Conservation (phyloP, 345 rosid species). For the Corymbia maculata region DNA sequence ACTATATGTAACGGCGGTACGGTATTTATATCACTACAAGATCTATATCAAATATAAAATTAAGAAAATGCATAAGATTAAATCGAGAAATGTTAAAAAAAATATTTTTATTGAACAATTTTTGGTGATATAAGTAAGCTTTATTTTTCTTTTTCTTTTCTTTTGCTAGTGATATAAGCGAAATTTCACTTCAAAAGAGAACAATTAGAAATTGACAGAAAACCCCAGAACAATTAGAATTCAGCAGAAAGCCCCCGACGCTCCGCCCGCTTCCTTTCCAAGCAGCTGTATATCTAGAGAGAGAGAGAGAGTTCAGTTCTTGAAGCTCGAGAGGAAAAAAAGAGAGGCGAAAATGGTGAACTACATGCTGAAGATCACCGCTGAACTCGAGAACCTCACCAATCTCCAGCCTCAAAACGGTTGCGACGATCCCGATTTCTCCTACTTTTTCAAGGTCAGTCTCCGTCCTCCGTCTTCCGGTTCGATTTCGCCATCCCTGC, state of each 20-base stretch:
- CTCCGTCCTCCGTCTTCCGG: not conserved
- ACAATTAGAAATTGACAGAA: not conserved
- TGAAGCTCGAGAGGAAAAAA: not conserved
- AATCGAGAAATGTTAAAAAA: not conserved
- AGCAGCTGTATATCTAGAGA: not conserved
- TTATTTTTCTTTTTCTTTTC: not conserved
- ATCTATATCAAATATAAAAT: not conserved
- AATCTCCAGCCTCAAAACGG: slow-evolving; percentile 74
- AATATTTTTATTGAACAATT: not conserved
- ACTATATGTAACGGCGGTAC: rapidly evolving
- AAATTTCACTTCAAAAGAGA: rapidly evolving
- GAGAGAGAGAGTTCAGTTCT: not conserved
- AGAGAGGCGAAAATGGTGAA: slow-evolving; percentile 54
- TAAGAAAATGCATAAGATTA: not conserved
- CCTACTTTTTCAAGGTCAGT: slow-evolving; percentile 73
- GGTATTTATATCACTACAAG: rapidly evolving
- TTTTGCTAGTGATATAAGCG: not conserved
- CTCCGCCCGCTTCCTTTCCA: not conserved
- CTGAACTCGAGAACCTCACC: slow-evolving; percentile 74
- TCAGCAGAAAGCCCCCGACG: not conserved
- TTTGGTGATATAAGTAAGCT: not conserved
- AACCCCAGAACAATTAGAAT: not conserved
- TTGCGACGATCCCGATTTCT: slow-evolving; percentile 70
- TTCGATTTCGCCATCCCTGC: not conserved
- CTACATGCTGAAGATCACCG: slow-evolving; percentile 57